Percentiles rank a stretch among this genome's conserved stretches.
phyloP scores from a whole-genome alignment of 106 monocot species.

The Iris macrosiphon region DNA sequence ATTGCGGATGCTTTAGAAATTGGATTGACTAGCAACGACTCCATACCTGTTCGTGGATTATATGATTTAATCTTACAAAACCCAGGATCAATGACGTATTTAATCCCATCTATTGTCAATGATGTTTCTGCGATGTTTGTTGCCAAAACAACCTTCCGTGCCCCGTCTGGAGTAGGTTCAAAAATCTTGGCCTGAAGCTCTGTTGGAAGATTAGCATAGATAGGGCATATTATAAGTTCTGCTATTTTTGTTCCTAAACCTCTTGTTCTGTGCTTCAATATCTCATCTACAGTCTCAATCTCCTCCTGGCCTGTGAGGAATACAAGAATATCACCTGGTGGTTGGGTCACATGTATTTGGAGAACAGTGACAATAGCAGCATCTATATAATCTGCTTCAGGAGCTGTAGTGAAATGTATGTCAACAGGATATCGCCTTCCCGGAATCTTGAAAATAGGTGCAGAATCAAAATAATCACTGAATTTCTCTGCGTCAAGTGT shows the following conservation, averaged over 20 bases:
- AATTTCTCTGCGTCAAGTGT: slow-evolving; percentile 92
- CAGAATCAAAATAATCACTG: slow-evolving; percentile 76
- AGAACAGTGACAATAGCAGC: slow-evolving; percentile 73
- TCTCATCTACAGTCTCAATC: slow-evolving; percentile 81
- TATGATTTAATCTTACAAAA: slow-evolving; percentile 85
- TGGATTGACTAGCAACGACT: slow-evolving; percentile 70
- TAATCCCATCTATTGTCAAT: slow-evolving; percentile 89
- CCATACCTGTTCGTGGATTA: slow-evolving; percentile 95
- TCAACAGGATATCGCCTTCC: slow-evolving; percentile 78
- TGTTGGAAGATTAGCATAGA: slow-evolving; percentile 88
- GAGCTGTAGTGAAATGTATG: slow-evolving; percentile 69
- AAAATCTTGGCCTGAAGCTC: slow-evolving; percentile 88
- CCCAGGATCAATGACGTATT: slow-evolving; percentile 94
- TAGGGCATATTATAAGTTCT: slow-evolving; percentile 90
- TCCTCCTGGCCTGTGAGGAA: slow-evolving; percentile 85
- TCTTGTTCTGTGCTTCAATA: slow-evolving; percentile 63
- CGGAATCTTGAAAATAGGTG: slow-evolving; percentile 75
- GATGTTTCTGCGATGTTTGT: slow-evolving; percentile 98
- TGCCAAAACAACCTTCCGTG: slow-evolving; percentile 85
- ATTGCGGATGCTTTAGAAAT: slow-evolving; percentile 92
- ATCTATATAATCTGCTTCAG: slow-evolving; percentile 81
- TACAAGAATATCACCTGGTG: slow-evolving; percentile 76
- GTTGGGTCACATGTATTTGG: slow-evolving; percentile 74
- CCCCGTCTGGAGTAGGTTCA: slow-evolving; percentile 75
- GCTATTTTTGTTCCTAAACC: slow-evolving; percentile 78